A percentile compares a stretch with the other conserved stretches of the same genome.
Conservation (phyloP, 495 filamentous ascomycete species). For the Neurospora sublineolata region DNA sequence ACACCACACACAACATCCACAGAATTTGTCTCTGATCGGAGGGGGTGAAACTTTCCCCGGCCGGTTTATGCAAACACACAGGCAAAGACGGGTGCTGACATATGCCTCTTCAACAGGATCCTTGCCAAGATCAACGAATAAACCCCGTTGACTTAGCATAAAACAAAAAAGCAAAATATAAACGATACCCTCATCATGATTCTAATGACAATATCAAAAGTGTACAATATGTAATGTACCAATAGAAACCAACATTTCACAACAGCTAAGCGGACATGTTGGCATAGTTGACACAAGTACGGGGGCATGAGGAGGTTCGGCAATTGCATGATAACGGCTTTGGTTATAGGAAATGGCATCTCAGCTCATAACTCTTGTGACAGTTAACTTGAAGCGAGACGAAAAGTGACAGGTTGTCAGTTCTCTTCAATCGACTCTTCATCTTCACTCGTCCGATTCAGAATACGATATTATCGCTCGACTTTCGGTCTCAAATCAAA, state of each 20-base stretch:
- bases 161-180: conserved; percentile 6
- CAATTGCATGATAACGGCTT: neutral
- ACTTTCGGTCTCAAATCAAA: neutral
- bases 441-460: neutral
- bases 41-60: neutral
- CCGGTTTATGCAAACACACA: neutral
- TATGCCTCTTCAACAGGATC: conserved; percentile 37
- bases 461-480: neutral
- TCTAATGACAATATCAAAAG: conserved; percentile 19
- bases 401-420: neutral
- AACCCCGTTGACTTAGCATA: conserved; percentile 7
- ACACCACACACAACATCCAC: neutral
- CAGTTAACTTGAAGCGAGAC: neutral
- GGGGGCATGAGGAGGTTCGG: neutral
- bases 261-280: neutral
- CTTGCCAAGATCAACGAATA: conserved; percentile 88
- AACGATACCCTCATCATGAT: conserved; percentile 24
- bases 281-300: neutral
- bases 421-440: neutral
- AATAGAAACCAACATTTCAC: conserved; percentile 10
- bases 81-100: conserved; percentile 14
- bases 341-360: neutral
- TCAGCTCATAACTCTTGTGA: neutral
- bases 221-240: conserved; percentile 21
- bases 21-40: neutral